Conservation (phyloP, 2,329 filamentous ascomycete species). For the Herpotrichia juniperi region DNA sequence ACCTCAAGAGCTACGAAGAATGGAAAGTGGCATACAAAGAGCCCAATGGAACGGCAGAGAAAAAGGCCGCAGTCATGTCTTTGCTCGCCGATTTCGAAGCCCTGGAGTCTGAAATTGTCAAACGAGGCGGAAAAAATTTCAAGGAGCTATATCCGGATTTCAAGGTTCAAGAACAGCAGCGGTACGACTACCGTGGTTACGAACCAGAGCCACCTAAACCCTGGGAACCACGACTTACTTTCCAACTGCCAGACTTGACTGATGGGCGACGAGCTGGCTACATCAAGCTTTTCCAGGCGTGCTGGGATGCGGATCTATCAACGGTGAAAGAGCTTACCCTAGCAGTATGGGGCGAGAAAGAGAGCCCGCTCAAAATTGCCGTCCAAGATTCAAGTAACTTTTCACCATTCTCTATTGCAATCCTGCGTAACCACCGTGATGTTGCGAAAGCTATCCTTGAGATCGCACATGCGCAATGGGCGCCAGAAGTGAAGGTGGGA, state of each 20-base stretch:
- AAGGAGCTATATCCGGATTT: constrained; percentile 63
- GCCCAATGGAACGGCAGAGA: constrained; percentile 53
- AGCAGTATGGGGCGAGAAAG: constrained; percentile 60
- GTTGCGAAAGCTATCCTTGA: constrained; percentile 71
- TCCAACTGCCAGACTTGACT: constrained; percentile 61
- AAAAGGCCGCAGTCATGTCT: constrained; percentile 60
- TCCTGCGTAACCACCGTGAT: constrained; percentile 68
- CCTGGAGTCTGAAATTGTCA: constrained; percentile 61
- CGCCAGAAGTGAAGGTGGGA: constrained; percentile 58
- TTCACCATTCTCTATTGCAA: constrained; percentile 71
- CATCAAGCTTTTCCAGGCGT: constrained; percentile 65
- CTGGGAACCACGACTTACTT: too few species aligned
- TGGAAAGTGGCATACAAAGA: constrained; percentile 20
- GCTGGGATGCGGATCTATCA: constrained; percentile 71
- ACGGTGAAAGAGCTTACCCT: constrained; percentile 70
- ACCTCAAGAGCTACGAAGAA: constrained; percentile 38
- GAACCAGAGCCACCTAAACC: too few species aligned
- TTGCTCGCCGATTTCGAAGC: constrained; percentile 59
- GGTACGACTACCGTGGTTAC: too few species aligned
- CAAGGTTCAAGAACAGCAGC: background rate
- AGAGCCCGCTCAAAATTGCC: constrained; percentile 64
- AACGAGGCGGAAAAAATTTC: constrained; percentile 70
- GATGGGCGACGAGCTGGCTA: constrained; percentile 43
- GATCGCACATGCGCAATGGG: constrained; percentile 73
- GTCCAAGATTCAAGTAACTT: constrained; percentile 59